Evolutionary conservation across 352 stramenopile genomes (phyloP).

Genomic region (Globisporangium abappressorium): DNA sequence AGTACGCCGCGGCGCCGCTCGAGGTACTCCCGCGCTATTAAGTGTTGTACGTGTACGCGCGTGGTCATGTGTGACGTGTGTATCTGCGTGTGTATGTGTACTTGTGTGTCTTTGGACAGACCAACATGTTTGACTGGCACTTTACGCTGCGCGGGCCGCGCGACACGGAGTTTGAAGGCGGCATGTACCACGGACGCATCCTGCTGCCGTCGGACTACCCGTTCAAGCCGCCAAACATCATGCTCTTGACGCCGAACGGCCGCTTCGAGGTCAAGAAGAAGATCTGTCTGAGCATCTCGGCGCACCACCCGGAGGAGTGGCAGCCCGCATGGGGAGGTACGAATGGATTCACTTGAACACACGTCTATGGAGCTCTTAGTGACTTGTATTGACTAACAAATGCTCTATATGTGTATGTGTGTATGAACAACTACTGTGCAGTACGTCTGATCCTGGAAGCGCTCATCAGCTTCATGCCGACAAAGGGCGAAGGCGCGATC

Average conservation of each 20-base stretch:
- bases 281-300: constrained; percentile 98
- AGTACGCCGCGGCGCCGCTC: constrained; percentile 73
- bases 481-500: constrained; percentile 81
- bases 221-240: constrained; percentile 98
- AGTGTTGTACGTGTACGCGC: neutral
- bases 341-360: neutral
- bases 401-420: neutral
- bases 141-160: constrained; percentile 97
- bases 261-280: constrained; percentile 98
- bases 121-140: constrained; percentile 93
- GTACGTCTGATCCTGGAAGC: constrained; percentile 97
- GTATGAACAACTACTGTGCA: constrained; percentile 15
- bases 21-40: constrained; percentile 33
- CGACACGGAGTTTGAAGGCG: constrained; percentile 96
- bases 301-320: constrained; percentile 98
- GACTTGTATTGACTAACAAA: neutral
- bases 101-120: constrained; percentile 25
- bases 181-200: constrained; percentile 98
- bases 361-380: neutral
- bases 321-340: constrained; percentile 88
- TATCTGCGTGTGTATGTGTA: neutral
- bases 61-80: neutral
- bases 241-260: constrained; percentile 96
- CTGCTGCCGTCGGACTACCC: constrained; percentile 93
- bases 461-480: constrained; percentile 97